Evolutionary conservation across 257 asterid genomes (phyloP).

Genomic region (Asclepias syriaca): DNA sequence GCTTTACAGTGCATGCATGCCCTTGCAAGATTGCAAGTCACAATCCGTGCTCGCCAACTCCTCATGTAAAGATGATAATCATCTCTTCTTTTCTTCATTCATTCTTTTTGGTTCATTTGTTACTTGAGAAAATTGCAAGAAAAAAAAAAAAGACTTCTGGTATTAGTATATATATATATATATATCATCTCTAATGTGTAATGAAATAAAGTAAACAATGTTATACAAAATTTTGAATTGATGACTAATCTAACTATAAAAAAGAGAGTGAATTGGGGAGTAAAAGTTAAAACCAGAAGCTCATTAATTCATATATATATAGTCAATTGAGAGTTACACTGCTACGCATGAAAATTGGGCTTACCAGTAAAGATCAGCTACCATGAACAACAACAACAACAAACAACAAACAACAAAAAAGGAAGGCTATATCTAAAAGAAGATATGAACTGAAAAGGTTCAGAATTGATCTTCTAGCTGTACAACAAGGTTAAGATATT

Average conservation of each 20-base stretch:
- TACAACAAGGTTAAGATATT: not conserved
- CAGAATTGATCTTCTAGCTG: not conserved
- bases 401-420: no score
- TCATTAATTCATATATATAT: not conserved
- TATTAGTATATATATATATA: no score
- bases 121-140: no score
- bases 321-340: not conserved
- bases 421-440: not conserved
- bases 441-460: not conserved
- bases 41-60: slow-evolving; percentile 62
- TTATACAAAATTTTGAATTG: no score
- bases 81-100: no score
- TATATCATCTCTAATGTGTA: no score
- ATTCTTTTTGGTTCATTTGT: no score
- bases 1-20: slow-evolving; percentile 78
- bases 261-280: not conserved
- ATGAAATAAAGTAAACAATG: no score
- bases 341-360: not conserved
- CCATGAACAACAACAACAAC: not conserved
- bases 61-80: slow-evolving; percentile 7
- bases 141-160: no score
- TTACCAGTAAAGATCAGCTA: not conserved
- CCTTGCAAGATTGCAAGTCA: slow-evolving; percentile 63
- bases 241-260: no score
- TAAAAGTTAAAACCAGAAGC: not conserved